A percentile compares a stretch with the other conserved stretches of the same genome.
Evolutionary conservation across 352 stramenopile genomes (phyloP).

Genomic region (Globisporangium spinosum): DNA sequence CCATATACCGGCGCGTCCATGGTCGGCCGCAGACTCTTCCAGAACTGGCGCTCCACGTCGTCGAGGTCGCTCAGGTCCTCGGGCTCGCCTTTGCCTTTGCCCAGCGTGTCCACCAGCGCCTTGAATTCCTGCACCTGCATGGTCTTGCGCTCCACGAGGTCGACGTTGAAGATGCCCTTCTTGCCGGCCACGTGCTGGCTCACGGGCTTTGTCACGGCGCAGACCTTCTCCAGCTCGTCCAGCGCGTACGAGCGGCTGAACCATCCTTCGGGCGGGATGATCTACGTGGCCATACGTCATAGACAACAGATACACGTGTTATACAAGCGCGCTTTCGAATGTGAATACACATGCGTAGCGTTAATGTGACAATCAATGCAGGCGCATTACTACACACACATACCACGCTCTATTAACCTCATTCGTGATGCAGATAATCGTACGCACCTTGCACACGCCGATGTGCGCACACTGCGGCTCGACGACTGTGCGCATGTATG

Average conservation of each 20-base stretch:
- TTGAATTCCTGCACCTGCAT: conserved; percentile 66
- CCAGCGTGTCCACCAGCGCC: conserved; percentile 32
- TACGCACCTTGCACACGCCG: conserved; percentile 87
- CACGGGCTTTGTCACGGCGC: conserved; percentile 53
- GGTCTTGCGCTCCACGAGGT: conserved; percentile 83
- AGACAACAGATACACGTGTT: background rate
- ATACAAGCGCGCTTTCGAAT: background rate
- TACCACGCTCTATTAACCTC: background rate
- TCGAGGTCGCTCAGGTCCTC: conserved; percentile 26
- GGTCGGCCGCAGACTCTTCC: conserved; percentile 80
- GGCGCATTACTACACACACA: background rate
- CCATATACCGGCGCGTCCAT: conserved; percentile 90
- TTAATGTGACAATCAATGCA: background rate
- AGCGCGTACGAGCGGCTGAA: conserved; percentile 69
- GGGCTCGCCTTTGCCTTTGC: conserved; percentile 27
- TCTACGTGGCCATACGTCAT: conserved; percentile 21
- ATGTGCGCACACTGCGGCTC: conserved; percentile 71
- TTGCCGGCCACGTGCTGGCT: conserved; percentile 87
- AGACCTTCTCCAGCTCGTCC: conserved; percentile 34
- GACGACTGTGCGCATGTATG: conserved; percentile 82
- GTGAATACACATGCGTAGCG: background rate
- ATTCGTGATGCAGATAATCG: background rate
- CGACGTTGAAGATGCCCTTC: conserved; percentile 89
- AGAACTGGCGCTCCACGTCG: conserved; percentile 81
- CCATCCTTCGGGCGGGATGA: conserved; percentile 73